Percentiles rank a stretch among this genome's conserved stretches.
Conservation (phyloP, 495 filamentous ascomycete genomes). For the Collariella sp. region DNA sequence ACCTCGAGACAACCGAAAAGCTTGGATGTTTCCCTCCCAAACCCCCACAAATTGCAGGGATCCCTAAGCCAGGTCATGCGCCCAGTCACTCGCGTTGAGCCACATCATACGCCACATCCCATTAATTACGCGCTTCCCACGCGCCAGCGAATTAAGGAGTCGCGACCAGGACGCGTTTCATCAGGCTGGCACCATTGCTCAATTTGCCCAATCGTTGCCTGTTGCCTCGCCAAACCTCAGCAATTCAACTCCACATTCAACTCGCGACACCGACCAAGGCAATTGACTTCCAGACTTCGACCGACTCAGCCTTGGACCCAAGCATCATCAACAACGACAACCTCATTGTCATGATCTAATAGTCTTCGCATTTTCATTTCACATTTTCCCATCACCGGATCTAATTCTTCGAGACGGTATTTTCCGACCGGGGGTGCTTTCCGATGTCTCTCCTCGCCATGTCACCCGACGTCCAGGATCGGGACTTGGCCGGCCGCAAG, state of each 20-base stretch:
- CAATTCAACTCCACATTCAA: constrained; percentile 6
- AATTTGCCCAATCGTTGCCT: constrained; percentile 14
- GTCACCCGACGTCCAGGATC: constrained; percentile 30
- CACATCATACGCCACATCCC: not conserved
- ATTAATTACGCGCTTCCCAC: constrained; percentile 3
- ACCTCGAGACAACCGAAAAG: not conserved
- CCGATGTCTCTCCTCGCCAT: constrained; percentile 34
- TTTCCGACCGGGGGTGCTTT: not conserved
- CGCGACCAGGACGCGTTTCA: constrained; percentile 14
- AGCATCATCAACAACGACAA: not conserved
- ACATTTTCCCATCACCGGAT: not conserved
- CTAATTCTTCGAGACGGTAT: not conserved
- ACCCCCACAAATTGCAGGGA: not conserved
- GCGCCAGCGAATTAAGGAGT: constrained; percentile 5
- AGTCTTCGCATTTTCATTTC: not conserved
- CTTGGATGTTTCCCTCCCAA: too few species aligned
- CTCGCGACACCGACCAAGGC: not conserved
- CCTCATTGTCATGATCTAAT: not conserved
- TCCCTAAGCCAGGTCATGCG: not conserved
- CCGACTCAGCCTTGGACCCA: not conserved
- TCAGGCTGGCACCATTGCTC: not conserved
- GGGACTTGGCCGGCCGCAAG: constrained; percentile 26
- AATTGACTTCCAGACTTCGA: not conserved
- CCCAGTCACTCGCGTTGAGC: not conserved
- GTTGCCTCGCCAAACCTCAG: constrained; percentile 5